These are phyloP conservation scores for Rhodomyrtus tomentosa DNA, from an alignment of 345 rosid species.

Conservation along the genomic window DNA sequence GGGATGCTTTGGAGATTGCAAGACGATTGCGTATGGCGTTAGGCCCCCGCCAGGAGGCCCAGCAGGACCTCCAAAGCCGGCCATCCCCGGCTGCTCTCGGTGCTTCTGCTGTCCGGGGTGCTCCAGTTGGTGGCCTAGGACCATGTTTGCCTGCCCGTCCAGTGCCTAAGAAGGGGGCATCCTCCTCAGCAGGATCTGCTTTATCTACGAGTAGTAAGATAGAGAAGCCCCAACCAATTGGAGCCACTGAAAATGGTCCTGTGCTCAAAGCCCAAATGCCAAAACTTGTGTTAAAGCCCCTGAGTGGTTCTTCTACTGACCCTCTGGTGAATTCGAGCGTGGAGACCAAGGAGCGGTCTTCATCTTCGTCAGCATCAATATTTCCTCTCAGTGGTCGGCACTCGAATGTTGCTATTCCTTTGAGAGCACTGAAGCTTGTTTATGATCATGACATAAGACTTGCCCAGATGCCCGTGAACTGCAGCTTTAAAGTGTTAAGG, in stretches of 20 bases:
- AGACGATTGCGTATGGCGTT: conserved; percentile 51
- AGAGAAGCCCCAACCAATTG: conserved; percentile 33
- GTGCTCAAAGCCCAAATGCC: conserved; percentile 37
- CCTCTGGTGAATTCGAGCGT: conserved; percentile 5
- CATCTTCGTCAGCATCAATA: conserved; percentile 9
- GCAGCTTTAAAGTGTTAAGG: conserved; percentile 65
- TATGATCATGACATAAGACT: conserved; percentile 91
- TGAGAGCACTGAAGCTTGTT: conserved; percentile 82
- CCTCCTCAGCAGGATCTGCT: conserved; percentile 25
- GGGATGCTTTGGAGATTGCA: conserved; percentile 68
- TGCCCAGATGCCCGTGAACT: conserved; percentile 76
- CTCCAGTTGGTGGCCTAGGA: conserved; percentile 83
- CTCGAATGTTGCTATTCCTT: conserved; percentile 25
- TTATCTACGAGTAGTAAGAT: conserved; percentile 18
- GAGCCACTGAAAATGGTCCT: conserved; percentile 39
- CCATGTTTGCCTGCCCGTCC: conserved; percentile 85
- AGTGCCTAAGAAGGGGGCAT: conserved; percentile 45
- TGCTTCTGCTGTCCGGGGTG: conserved; percentile 92
- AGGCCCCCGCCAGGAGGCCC: conserved; percentile 64
- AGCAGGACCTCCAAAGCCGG: conserved; percentile 79
- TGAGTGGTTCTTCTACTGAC: conserved; percentile 32
- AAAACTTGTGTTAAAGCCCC: conserved; percentile 49
- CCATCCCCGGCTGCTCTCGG: conserved; percentile 99
- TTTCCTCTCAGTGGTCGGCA: conserved; percentile 5
- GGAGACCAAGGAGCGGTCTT: conserved; percentile 17